These are phyloP conservation scores for Solidago caesia DNA, from an alignment of 129 eudicot genomes.

Conservation along the genomic window DNA sequence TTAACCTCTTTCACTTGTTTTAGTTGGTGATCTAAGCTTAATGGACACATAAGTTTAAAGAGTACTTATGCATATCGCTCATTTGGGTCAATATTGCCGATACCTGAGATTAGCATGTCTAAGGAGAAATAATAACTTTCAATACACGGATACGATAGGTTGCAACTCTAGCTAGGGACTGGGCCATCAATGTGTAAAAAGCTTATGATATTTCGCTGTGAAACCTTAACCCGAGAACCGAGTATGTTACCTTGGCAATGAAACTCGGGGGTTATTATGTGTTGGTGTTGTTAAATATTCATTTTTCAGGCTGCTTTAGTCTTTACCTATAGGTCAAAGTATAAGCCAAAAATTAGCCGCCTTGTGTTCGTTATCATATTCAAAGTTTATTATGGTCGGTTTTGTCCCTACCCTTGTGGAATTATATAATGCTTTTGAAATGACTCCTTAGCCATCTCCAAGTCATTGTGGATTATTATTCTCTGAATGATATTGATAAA, in stretches of 20 bases:
- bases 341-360: not conserved
- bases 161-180: no score
- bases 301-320: not conserved
- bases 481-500: not conserved
- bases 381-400: not conserved
- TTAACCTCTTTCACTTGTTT: not conserved
- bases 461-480: constrained; percentile 8
- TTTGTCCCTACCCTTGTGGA: constrained; percentile 10
- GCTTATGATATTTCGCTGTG: not conserved
- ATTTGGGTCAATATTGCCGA: not conserved
- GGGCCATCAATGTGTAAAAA: no score
- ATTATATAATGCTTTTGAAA: constrained; percentile 5
- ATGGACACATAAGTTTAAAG: not conserved
- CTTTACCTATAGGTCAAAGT: not conserved
- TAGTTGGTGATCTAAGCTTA: constrained; percentile 15
- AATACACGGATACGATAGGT: not conserved
- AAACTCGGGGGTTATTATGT: not conserved
- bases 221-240: not conserved
- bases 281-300: not conserved
- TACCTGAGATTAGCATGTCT: not conserved
- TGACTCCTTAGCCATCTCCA: constrained; percentile 10
- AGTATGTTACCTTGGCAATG: not conserved
- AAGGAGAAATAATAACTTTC: not conserved
- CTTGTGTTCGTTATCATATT: not conserved
- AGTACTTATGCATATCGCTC: not conserved